phyloP scores from a whole-genome alignment of 305 asterid species.

The Solanum chacoense region DNA sequence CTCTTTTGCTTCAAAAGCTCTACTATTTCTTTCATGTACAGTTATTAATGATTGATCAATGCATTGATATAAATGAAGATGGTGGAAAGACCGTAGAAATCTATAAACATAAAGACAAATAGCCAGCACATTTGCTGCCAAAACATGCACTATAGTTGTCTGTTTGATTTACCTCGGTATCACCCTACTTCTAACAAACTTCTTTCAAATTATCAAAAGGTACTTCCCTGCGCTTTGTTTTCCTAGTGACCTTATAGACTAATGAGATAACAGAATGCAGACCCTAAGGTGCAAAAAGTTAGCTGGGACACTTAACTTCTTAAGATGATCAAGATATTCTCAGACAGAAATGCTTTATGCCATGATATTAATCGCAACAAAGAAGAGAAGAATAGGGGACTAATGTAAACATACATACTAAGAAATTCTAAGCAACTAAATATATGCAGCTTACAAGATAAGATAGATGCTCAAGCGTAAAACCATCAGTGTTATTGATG shows the following conservation, averaged over 20 bases:
- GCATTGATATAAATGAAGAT: not conserved
- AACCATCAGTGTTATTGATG: constrained; percentile 74
- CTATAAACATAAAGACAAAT: not conserved
- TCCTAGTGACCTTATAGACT: not conserved
- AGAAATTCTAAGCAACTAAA: not conserved
- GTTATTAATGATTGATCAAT: not conserved
- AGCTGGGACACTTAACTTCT: not conserved
- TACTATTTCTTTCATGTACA: not conserved
- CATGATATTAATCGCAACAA: not conserved
- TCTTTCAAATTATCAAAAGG: not conserved
- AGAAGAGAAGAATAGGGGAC: not conserved
- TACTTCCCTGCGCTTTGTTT: not conserved
- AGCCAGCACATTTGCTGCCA: not conserved
- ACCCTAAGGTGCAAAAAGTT: not conserved
- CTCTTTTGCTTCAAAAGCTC: not conserved
- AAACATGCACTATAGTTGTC: not conserved
- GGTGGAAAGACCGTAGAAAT: not conserved
- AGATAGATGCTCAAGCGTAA: constrained; percentile 78
- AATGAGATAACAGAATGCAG: not conserved
- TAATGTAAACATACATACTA: not conserved
- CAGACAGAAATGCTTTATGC: not conserved
- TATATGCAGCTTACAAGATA: constrained; percentile 57
- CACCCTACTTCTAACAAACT: not conserved
- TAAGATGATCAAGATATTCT: not conserved
- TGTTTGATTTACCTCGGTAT: not conserved